These are phyloP conservation scores for Rubia yunnanensis DNA, from an alignment of 257 asterid genomes.

Conservation along the genomic window DNA sequence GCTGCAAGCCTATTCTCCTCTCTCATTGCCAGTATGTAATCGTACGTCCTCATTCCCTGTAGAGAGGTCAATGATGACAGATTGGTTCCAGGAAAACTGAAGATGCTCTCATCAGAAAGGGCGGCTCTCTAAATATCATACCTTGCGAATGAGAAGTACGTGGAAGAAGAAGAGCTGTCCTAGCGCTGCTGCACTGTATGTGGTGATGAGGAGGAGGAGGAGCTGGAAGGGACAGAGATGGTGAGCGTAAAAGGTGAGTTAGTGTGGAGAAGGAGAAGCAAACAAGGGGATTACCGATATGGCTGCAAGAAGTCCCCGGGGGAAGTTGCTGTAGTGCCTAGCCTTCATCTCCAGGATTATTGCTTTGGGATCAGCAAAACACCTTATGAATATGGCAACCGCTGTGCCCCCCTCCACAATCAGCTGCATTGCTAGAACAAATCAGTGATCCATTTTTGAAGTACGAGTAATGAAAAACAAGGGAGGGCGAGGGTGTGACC, in stretches of 20 bases:
- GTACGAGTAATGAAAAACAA: too few species aligned
- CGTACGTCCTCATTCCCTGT: slow-evolving; percentile 97
- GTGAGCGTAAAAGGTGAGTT: neutral
- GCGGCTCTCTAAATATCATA: slow-evolving; percentile 7
- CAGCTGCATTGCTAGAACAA: slow-evolving; percentile 47
- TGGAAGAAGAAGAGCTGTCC: slow-evolving; percentile 94
- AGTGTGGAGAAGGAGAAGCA: neutral
- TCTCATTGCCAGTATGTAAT: slow-evolving; percentile 87
- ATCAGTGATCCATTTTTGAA: too few species aligned
- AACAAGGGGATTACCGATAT: slow-evolving; percentile 39
- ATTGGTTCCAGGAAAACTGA: neutral
- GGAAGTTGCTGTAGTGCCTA: slow-evolving; percentile 49
- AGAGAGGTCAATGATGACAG: neutral
- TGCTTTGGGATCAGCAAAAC: slow-evolving; percentile 70
- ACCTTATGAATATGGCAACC: slow-evolving; percentile 74
- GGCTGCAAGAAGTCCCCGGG: slow-evolving; percentile 77
- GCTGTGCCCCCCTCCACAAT: slow-evolving; percentile 80
- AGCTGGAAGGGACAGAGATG: slow-evolving; percentile 29
- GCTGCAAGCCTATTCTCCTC: slow-evolving; percentile 60
- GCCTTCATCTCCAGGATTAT: slow-evolving; percentile 47
- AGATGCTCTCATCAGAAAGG: neutral
- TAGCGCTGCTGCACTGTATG: slow-evolving; percentile 74
- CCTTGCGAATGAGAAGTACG: slow-evolving; percentile 86
- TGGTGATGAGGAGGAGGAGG: slow-evolving; percentile 47
- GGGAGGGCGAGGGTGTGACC: too few species aligned